Percentiles rank a stretch among this genome's conserved stretches.
Evolutionary conservation across 2,329 filamentous ascomycete genomes (phyloP).

Genomic region (Sarocladium oryzae): DNA sequence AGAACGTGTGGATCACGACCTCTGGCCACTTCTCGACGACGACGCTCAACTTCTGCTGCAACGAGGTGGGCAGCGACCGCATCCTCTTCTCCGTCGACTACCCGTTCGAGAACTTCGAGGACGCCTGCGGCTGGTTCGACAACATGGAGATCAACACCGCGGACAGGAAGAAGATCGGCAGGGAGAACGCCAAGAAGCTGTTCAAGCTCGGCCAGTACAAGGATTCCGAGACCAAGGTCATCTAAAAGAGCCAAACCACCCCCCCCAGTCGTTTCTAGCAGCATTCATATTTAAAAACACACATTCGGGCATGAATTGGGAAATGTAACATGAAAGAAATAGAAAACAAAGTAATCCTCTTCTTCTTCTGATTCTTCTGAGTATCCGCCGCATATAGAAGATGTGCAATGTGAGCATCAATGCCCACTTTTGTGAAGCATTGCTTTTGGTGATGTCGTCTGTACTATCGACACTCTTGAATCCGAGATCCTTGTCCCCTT

Average conservation of each 20-base stretch:
- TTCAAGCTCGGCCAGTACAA: conserved; percentile 32
- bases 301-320: too few species aligned
- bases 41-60: conserved; percentile 42
- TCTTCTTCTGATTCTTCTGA: too few species aligned
- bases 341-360: too few species aligned
- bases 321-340: too few species aligned
- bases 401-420: not conserved
- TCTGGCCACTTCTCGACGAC: conserved; percentile 49
- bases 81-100: conserved; percentile 49
- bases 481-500: too few species aligned
- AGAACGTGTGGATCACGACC: conserved; percentile 52
- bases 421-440: not conserved
- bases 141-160: conserved; percentile 25
- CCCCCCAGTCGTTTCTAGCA: too few species aligned
- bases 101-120: conserved; percentile 41
- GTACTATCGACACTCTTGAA: too few species aligned
- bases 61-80: conserved; percentile 41
- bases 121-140: conserved; percentile 36
- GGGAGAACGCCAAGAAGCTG: conserved; percentile 35
- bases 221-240: conserved; percentile 18
- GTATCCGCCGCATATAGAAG: not conserved
- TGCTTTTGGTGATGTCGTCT: too few species aligned
- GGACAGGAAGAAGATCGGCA: conserved; percentile 33
- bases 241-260: not conserved
- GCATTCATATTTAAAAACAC: too few species aligned